phyloP scores from a whole-genome alignment of 257 asterid species.

The Solanum rostratum region DNA sequence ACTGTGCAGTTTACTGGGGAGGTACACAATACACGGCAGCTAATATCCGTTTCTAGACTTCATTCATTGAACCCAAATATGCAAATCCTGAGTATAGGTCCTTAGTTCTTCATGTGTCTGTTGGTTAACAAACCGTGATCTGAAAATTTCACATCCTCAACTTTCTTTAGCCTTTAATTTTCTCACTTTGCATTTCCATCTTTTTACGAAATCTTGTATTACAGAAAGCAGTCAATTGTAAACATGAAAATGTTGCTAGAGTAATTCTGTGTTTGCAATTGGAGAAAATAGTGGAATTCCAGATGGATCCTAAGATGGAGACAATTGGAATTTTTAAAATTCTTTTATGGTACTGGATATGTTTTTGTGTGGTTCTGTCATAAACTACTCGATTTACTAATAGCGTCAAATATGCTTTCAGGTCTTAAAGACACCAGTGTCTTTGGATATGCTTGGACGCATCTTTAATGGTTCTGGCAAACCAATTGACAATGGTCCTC shows the following conservation, averaged over 20 bases:
- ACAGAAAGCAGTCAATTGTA: background rate
- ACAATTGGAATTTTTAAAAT: background rate
- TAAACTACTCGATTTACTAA: background rate
- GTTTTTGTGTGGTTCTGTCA: background rate
- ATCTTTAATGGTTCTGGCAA: slow-evolving; percentile 48
- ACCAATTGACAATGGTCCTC: slow-evolving; percentile 98
- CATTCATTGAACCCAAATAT: background rate
- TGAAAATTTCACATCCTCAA: background rate
- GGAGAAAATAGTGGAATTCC: background rate
- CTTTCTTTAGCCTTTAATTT: background rate
- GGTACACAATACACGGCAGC: slow-evolving; percentile 37
- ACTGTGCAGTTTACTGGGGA: slow-evolving; percentile 98
- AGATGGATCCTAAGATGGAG: background rate
- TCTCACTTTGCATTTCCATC: background rate
- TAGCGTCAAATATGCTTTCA: slow-evolving; percentile 1
- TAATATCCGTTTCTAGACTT: background rate
- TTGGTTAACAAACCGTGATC: background rate
- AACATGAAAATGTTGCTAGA: background rate
- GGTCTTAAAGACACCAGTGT: slow-evolving; percentile 42
- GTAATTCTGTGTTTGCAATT: background rate
- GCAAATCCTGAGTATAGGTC: background rate
- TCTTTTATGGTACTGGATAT: background rate
- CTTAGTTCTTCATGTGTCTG: background rate
- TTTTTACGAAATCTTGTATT: background rate
- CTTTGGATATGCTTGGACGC: slow-evolving; percentile 47